Evolutionary conservation across 1,284 basidiomycete species (phyloP).

Genomic region (Fomitopsis betulina): DNA sequence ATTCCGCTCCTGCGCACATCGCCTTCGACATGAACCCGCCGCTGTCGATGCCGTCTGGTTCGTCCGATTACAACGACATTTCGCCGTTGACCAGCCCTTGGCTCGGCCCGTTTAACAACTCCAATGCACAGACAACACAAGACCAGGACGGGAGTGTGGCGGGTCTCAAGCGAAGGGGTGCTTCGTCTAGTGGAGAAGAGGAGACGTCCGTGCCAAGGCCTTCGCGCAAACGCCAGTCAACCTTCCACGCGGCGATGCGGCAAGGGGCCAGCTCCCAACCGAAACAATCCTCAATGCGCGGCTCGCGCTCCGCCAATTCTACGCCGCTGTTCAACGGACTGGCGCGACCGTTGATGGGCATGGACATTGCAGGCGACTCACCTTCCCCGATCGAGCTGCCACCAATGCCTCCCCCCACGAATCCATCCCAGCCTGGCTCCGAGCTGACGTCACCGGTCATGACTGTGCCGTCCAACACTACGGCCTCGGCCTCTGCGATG

Average conservation of each 20-base stretch:
- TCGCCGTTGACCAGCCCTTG: constrained; percentile 75
- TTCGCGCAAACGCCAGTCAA: constrained; percentile 44
- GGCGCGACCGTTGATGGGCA: constrained; percentile 11
- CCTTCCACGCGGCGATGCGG: constrained; percentile 12
- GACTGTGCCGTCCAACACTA: constrained; percentile 15
- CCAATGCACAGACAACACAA: constrained; percentile 16
- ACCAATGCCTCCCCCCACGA: constrained; percentile 76
- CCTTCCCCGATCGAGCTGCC: constrained; percentile 78
- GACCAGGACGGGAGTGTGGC: constrained; percentile 9
- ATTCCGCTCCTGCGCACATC: constrained; percentile 62
- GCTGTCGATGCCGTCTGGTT: constrained; percentile 26
- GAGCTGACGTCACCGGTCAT: constrained; percentile 12
- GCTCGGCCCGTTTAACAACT: constrained; percentile 48
- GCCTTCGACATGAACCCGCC: constrained; percentile 43
- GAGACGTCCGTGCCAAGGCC: constrained; percentile 27
- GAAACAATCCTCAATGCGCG: constrained; percentile 26
- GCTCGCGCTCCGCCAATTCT: constrained; percentile 55
- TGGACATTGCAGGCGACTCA: constrained; percentile 46
- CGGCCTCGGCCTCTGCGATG: constrained; percentile 29
- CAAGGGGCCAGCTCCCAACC: constrained; percentile 5
- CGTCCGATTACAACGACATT: constrained; percentile 57
- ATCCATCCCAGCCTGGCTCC: constrained; percentile 34
- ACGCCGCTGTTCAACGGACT: constrained; percentile 55
- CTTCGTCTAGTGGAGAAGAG: constrained; percentile 31
- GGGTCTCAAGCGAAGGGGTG: constrained; percentile 27